phyloP scores from a whole-genome alignment of 345 rosid genomes.

The Angophora floribunda region DNA sequence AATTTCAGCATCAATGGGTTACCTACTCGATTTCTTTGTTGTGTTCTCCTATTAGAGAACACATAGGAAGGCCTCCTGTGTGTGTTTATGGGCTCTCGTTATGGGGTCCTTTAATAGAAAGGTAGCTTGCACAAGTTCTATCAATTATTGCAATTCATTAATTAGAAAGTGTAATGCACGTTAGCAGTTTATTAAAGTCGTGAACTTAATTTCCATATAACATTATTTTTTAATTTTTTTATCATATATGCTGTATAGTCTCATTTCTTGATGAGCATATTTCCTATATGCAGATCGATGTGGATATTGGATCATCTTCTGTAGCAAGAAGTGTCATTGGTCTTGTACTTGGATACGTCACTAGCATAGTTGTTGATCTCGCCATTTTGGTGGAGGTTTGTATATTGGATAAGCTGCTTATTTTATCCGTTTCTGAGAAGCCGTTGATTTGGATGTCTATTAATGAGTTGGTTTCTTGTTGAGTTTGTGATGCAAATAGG shows the following conservation, averaged over 20 bases:
- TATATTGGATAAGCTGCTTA: not conserved
- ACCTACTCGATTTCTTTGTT: not conserved
- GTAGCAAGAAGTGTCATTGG: slow-evolving; percentile 94
- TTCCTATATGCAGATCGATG: slow-evolving; percentile 69
- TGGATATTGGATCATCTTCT: slow-evolving; percentile 97
- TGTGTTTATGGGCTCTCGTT: not conserved
- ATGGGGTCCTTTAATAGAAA: not conserved
- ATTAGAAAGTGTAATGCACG: not conserved
- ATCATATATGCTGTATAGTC: not conserved
- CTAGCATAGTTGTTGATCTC: slow-evolving; percentile 94
- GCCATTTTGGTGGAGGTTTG: slow-evolving; percentile 91
- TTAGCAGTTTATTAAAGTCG: not conserved
- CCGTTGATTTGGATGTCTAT: not conserved
- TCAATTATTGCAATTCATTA: not conserved
- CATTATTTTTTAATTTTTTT: not conserved
- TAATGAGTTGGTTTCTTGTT: not conserved
- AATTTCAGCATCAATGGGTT: not conserved
- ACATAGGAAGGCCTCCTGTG: not conserved
- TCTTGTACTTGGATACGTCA: slow-evolving; percentile 89
- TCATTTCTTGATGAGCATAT: not conserved
- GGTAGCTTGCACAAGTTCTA: not conserved
- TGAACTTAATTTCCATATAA: not conserved
- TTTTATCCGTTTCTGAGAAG: not conserved
- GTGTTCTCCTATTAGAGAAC: not conserved
- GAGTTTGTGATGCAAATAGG: not conserved